Base-by-base conservation (phyloP, 495 filamentous ascomycete species). In the Aspergillus biplanus region DNA sequence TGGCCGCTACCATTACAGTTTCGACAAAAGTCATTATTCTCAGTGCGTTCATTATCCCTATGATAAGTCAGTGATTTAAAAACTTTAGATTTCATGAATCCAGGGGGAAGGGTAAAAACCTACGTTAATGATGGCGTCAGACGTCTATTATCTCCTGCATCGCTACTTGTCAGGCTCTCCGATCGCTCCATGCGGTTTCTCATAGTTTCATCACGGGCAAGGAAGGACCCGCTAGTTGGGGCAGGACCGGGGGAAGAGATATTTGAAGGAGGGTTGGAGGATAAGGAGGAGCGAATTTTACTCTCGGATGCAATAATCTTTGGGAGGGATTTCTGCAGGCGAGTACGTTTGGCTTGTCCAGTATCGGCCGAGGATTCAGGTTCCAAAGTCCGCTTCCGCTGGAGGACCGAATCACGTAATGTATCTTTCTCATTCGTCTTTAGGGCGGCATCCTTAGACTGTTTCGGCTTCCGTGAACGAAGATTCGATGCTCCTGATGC, bases 11-110 rank as follows among this genome's bases (percentile, higher is more conserved):
- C 86, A 66, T 88, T 86, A 75, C 95, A 99, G 9, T 92, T 83
- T 53, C 85, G 83, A 76, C 95, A 99, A 67, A 88, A 86, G 67
- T 99, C 95, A 65, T 92, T 90, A 71, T 97, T 97, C 53, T 96
- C 90, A 5, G 68, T 64, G 7, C 62, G 66, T 16, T 78, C 73
- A 53, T 73, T 67, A 35, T 60, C 61, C 56, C 64, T 65, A 58
- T 61, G 67, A 63, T 67, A 57, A 37, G 27, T 50, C 18, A 63
- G 59, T 52, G 33, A 44, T 44, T 49, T 32, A 18, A 34, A 16
- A 35, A 3, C 32, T 7, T 33, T 16, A 6, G 11, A 46, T 56
- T 8, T 13, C 7, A 21, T 12, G 15, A 27, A 52, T 18, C 15
- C 4, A 53, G 6, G 27, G 32, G 21, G 11, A 7, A 33, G 39